Percentiles rank a stretch among this genome's conserved stretches.
Evolutionary conservation across 805 yeast species (phyloP).

Genomic region (Millerozyma acaciae): DNA sequence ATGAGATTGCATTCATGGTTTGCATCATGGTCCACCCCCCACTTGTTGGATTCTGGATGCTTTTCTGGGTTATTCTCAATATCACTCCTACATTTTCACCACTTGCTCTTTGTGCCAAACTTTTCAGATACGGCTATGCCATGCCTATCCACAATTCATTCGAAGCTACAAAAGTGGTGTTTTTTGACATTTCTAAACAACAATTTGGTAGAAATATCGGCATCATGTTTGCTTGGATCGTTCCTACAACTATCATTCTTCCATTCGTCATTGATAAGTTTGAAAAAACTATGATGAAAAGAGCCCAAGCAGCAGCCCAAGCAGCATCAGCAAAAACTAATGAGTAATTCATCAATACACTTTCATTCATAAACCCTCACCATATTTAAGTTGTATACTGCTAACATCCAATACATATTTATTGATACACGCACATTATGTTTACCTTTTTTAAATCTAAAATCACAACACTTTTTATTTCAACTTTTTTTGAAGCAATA

Average conservation of each 20-base stretch:
- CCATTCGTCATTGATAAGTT: slow-evolving; percentile 45
- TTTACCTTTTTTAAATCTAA: slow-evolving; percentile 2
- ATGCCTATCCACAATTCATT: slow-evolving; percentile 64
- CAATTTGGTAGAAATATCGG: slow-evolving; percentile 59
- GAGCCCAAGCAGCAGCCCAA: slow-evolving; percentile 15
- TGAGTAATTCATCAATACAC: neutral
- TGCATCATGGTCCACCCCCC: slow-evolving; percentile 57
- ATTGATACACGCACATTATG: slow-evolving; percentile 3
- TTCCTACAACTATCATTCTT: slow-evolving; percentile 39
- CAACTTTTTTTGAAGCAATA: too few species aligned
- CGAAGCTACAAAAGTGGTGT: slow-evolving; percentile 56
- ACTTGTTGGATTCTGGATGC: slow-evolving; percentile 64
- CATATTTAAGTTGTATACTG: too few species aligned
- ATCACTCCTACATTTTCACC: slow-evolving; percentile 62
- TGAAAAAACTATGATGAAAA: slow-evolving; percentile 29
- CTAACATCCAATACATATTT: too few species aligned
- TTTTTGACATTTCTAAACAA: slow-evolving; percentile 55
- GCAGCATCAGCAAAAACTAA: neutral
- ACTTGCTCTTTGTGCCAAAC: slow-evolving; percentile 25
- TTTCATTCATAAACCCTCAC: too few species aligned
- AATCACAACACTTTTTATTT: too few species aligned
- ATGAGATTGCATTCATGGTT: slow-evolving; percentile 59
- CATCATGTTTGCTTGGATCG: slow-evolving; percentile 58
- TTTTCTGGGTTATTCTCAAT: slow-evolving; percentile 66
- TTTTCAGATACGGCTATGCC: slow-evolving; percentile 34